Evolutionary conservation across 2,329 filamentous ascomycete genomes (phyloP).

Genomic region (Orbilia quercus): DNA sequence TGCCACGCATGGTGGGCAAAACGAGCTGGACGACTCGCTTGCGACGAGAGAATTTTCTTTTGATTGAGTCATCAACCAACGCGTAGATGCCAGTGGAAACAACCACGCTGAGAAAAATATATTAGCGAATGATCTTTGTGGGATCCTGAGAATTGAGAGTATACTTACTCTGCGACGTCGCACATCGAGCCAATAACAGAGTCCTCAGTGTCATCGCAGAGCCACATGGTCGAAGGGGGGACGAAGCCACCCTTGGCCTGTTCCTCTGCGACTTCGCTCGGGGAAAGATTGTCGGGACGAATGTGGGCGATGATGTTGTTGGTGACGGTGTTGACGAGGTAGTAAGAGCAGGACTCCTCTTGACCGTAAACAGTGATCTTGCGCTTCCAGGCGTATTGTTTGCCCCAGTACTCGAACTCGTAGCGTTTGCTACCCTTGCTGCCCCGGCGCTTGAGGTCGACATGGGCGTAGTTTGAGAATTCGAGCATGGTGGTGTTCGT

Average conservation of each 20-base stretch:
- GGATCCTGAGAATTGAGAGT: slow-evolving; percentile 1
- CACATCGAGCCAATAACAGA: slow-evolving; percentile 74
- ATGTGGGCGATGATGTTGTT: slow-evolving; percentile 81
- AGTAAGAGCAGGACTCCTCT: slow-evolving; percentile 75
- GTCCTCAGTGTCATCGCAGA: slow-evolving; percentile 73
- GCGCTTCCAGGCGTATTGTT: slow-evolving; percentile 84
- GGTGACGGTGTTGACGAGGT: slow-evolving; percentile 77
- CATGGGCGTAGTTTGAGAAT: slow-evolving; percentile 96
- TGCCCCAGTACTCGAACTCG: slow-evolving; percentile 93
- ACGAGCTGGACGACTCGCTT: slow-evolving; percentile 68
- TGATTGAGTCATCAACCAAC: slow-evolving; percentile 91
- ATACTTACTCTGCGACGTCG: slow-evolving; percentile 86
- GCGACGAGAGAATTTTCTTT: slow-evolving; percentile 65
- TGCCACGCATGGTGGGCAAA: slow-evolving; percentile 66
- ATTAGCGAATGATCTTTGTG: slow-evolving; percentile 58
- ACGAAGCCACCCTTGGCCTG: slow-evolving; percentile 86
- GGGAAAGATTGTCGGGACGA: slow-evolving; percentile 79
- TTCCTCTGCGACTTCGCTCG: slow-evolving; percentile 77
- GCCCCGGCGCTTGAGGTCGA: slow-evolving; percentile 80
- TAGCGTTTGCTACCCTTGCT: slow-evolving; percentile 78
- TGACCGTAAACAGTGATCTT: slow-evolving; percentile 68
- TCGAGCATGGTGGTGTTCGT: slow-evolving; percentile 88
- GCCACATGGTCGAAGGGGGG: slow-evolving; percentile 89
- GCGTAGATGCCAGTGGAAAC: slow-evolving; percentile 89
- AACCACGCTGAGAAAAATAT: slow-evolving; percentile 73